Percentiles rank a stretch among this genome's conserved stretches.
These are phyloP conservation scores for Penicillium ucsense DNA, from an alignment of 495 filamentous ascomycete species.

Conservation along the genomic window DNA sequence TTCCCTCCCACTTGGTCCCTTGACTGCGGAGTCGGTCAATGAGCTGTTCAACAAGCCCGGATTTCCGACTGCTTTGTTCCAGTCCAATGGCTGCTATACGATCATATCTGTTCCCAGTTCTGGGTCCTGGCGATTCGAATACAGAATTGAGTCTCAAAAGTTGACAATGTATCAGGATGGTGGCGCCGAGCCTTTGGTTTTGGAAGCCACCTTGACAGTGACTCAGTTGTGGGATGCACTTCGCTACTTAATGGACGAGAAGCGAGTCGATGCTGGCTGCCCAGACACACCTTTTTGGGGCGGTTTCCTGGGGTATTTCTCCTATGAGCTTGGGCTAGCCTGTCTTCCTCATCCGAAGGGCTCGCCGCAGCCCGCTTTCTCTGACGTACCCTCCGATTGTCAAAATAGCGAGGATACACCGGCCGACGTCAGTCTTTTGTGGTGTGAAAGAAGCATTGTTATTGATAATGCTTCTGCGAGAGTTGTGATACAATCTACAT, in stretches of 20 bases:
- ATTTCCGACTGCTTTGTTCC: conserved; percentile 31
- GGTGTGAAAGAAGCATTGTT: conserved; percentile 71
- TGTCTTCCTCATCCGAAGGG: conserved; percentile 29
- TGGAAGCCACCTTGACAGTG: conserved; percentile 20
- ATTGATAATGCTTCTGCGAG: conserved; percentile 57
- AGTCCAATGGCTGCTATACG: conserved; percentile 32
- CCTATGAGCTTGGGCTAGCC: conserved; percentile 74
- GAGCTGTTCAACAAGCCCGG: conserved; percentile 28
- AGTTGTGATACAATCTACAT: conserved; percentile 54
- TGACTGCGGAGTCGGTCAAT: conserved; percentile 26
- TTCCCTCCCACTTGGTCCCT: conserved; percentile 8
- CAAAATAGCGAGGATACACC: conserved; percentile 27
- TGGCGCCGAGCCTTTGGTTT: not conserved
- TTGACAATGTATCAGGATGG: conserved; percentile 16
- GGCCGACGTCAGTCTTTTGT: conserved; percentile 68
- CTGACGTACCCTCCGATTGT: not conserved
- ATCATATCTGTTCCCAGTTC: conserved; percentile 34
- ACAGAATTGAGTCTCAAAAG: conserved; percentile 15
- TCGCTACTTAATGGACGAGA: conserved; percentile 45
- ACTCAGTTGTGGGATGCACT: conserved; percentile 34
- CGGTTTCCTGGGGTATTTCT: conserved; percentile 81
- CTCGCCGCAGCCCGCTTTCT: conserved; percentile 2
- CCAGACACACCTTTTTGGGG: conserved; percentile 63
- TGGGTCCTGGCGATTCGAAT: conserved; percentile 35
- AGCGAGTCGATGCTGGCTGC: conserved; percentile 33